Percentiles rank a stretch among this genome's conserved stretches.
Evolutionary conservation across 2,329 filamentous ascomycete species (phyloP).

Genomic region (Rhinocladiella mackenziei): DNA sequence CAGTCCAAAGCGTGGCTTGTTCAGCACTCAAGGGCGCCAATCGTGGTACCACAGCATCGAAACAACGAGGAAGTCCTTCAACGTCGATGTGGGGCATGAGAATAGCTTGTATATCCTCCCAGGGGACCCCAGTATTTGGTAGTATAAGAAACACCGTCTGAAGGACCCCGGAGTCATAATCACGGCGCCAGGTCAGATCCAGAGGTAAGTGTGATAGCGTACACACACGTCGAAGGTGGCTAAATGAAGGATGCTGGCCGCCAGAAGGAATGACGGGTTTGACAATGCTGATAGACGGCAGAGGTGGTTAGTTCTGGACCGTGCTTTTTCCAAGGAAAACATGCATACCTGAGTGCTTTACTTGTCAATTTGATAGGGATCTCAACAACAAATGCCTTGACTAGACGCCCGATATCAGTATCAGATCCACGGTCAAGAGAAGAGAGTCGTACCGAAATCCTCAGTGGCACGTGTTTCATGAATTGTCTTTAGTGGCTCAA

Average conservation of each 20-base stretch:
- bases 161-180: slow-evolving; percentile 21
- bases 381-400: slow-evolving; percentile 43
- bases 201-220: slow-evolving; percentile 25
- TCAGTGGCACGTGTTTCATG: slow-evolving; percentile 42
- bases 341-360: slow-evolving; percentile 41
- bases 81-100: slow-evolving; percentile 38
- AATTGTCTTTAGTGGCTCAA: slow-evolving; percentile 42
- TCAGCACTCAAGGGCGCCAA: slow-evolving; percentile 38
- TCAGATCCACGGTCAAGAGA: slow-evolving; percentile 4
- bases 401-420: slow-evolving; percentile 31
- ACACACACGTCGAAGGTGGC: slow-evolving; percentile 29
- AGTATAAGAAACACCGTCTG: slow-evolving; percentile 42
- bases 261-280: slow-evolving; percentile 38
- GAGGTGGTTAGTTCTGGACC: neutral
- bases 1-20: slow-evolving; percentile 44
- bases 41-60: slow-evolving; percentile 38
- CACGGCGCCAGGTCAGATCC: slow-evolving; percentile 30
- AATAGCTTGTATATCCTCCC: slow-evolving; percentile 28
- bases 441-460: slow-evolving; percentile 37
- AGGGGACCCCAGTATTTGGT: slow-evolving; percentile 38
- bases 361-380: slow-evolving; percentile 44
- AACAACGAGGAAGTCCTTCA: slow-evolving; percentile 32
- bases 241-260: slow-evolving; percentile 35
- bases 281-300: slow-evolving; percentile 24
- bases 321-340: neutral